Conservation (phyloP, 345 rosid genomes). For the Melaleuca quinquenervia region DNA sequence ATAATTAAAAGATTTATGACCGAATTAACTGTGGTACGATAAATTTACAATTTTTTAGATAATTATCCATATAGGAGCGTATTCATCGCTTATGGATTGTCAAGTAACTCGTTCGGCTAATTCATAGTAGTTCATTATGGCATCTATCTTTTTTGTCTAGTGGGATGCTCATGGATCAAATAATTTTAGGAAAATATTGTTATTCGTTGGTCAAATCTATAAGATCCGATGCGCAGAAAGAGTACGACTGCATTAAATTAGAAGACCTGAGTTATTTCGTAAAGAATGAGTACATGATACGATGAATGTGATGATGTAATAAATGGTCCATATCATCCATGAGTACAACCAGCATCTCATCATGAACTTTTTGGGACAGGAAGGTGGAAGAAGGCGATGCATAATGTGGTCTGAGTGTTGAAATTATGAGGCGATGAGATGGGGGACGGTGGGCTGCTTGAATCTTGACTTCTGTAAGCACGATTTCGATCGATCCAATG, state of each 20-base stretch:
- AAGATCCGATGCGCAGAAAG: neutral
- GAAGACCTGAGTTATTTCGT: neutral
- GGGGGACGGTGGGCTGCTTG: neutral
- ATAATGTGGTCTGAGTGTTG: neutral
- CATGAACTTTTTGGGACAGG: neutral
- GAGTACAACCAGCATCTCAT: neutral
- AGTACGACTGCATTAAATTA: neutral
- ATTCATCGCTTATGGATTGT: neutral
- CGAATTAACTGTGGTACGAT: too few relatives aligned
- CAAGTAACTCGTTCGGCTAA: accelerated
- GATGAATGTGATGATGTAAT: neutral
- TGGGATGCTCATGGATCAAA: neutral
- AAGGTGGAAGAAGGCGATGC: neutral
- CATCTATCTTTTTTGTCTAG: neutral
- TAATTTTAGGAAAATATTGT: neutral
- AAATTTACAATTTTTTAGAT: too few relatives aligned
- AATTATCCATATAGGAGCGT: too few relatives aligned
- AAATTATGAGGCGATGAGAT: neutral
- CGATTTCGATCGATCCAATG: neutral
- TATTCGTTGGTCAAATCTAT: neutral
- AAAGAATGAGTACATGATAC: neutral
- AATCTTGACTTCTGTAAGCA: neutral
- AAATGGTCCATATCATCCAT: neutral
- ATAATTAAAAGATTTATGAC: too few relatives aligned
- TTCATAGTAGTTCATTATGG: accelerated